phyloP scores from a whole-genome alignment of 1,139 yeast species.

The Pichia sp. region DNA sequence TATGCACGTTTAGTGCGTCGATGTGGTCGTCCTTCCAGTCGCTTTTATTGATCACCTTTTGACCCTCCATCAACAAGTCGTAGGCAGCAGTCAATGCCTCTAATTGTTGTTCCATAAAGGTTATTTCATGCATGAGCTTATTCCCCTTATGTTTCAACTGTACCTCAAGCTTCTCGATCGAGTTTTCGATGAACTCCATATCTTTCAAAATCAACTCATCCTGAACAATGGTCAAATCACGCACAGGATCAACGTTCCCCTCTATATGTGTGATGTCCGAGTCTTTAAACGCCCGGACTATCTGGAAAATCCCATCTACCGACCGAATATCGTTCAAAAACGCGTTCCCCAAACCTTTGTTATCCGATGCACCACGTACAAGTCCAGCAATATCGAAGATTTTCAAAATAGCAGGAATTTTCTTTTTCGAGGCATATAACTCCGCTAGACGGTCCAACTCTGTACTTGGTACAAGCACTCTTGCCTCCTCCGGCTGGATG shows the following conservation, averaged over 20 bases:
- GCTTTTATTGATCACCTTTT: constrained; percentile 42
- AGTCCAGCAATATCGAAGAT: constrained; percentile 97
- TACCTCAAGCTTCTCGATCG: constrained; percentile 65
- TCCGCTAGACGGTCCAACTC: constrained; percentile 61
- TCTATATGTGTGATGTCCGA: constrained; percentile 97
- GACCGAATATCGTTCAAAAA: constrained; percentile 97
- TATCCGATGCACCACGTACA: constrained; percentile 95
- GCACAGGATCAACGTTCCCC: constrained; percentile 94
- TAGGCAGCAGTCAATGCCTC: constrained; percentile 43
- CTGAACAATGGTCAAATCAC: constrained; percentile 88
- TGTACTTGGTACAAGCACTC: constrained; percentile 91
- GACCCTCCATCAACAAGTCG: constrained; percentile 55
- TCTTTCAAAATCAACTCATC: constrained; percentile 95
- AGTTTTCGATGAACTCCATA: constrained; percentile 63
- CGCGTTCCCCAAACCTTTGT: constrained; percentile 98
- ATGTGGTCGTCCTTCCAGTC: constrained; percentile 57
- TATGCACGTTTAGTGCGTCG: constrained; percentile 52
- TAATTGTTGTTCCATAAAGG: constrained; percentile 40
- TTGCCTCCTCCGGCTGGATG: constrained; percentile 98
- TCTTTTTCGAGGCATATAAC: constrained; percentile 48
- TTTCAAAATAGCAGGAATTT: constrained; percentile 91
- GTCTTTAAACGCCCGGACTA: constrained; percentile 96
- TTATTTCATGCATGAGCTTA: constrained; percentile 31
- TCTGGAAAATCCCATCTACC: constrained; percentile 97
- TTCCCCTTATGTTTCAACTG: constrained; percentile 37